phyloP scores from a whole-genome alignment of 2,329 filamentous ascomycete genomes.

The Alternaria gansuensis region DNA sequence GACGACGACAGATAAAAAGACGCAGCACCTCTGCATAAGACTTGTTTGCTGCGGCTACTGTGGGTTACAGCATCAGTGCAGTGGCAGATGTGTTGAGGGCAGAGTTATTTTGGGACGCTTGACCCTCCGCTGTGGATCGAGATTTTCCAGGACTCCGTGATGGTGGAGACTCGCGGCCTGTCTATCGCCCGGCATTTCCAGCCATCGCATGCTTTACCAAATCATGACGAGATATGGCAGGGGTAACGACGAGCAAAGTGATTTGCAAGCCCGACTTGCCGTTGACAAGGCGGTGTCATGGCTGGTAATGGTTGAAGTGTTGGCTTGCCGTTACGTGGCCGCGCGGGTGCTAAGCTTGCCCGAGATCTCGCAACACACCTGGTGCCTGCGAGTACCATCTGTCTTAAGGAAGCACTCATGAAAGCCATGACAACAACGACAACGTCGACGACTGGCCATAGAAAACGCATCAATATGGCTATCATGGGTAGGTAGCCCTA shows the following conservation, averaged over 20 bases:
- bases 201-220: background rate
- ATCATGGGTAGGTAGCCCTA: background rate
- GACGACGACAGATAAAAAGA: no score
- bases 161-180: background rate
- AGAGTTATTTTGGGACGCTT: slow-evolving; percentile 2
- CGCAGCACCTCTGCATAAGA: background rate
- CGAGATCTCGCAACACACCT: background rate
- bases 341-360: background rate
- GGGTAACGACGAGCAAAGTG: background rate
- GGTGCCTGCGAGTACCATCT: background rate
- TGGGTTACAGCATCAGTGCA: background rate
- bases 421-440: background rate
- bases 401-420: background rate
- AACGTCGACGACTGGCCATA: background rate
- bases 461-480: background rate
- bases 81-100: background rate
- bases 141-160: background rate
- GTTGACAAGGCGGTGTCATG: background rate
- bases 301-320: background rate
- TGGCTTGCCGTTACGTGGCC: background rate
- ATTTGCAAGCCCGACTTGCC: background rate
- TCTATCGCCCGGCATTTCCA: background rate
- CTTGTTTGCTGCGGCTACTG: background rate
- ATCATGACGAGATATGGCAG: slow-evolving; percentile 1
- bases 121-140: slow-evolving; percentile 2